Evolutionary conservation across 768 basidiomycete genomes (phyloP), one percentile per base, ranked within the genome.

Genomic region (Collybia sordida): DNA sequence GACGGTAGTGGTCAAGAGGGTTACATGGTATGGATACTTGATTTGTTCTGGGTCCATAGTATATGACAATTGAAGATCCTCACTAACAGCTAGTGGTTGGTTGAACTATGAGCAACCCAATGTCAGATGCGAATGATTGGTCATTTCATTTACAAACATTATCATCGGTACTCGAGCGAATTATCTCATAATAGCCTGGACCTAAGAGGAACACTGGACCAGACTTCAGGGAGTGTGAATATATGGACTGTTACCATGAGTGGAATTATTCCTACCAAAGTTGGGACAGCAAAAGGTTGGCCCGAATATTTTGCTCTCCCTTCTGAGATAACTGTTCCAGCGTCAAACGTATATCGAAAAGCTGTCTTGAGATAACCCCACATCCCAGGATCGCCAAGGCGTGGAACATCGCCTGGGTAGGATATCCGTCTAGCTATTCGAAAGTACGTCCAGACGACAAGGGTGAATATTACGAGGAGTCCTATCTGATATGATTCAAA

Each of bases 21-120:
- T 57, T 2, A 67, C 65, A 49, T 73, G 70, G 44, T 68, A 72
- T 19, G 72, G 66, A 34, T 62, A 68, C 43, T 49, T 46, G 40
- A 71, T 51, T 45, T 72, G 68, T 43, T 67, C 60, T 15, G 53
- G 60, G 51, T 72, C 66, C 70, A 73, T 69, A 4, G 70, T 72
- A 45, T 70, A 69, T 4, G 60, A 65, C 5, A 71, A 54, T 45
- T 71, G 68, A 19, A 73, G 63, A 44, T 65, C 66, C 47, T 72
- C 66, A 52, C 67, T 64, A 11, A 72, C 58, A 4, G 64, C 65
- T 53, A 62, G 59, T 39, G 65, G 64, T 50, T 71, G 56, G 42
- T 68, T 71, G 54, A 72, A 69, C 72, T 73, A 52, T 8, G 19
- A 23, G 31, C n/a, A 25, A 19, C 3, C 18, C 11, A 6, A 38